Percentiles rank a stretch among this genome's conserved stretches.
phyloP scores from a whole-genome alignment of 441 rosid genomes.

The Cnidoscolus chayamansa region DNA sequence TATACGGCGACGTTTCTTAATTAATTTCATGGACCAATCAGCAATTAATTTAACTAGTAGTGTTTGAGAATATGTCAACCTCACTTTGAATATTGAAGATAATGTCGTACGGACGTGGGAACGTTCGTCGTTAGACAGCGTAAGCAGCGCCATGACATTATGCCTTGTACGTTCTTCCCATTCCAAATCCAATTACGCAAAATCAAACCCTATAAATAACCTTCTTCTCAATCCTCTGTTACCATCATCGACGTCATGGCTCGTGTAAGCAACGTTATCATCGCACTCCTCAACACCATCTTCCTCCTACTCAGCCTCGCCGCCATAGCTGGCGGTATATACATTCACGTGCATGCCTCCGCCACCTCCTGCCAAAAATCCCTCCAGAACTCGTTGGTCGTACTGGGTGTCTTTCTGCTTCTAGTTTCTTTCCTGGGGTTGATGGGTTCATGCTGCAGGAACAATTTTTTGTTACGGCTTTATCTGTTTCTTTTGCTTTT shows the following conservation, averaged over 20 bases:
- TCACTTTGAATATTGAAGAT: no score
- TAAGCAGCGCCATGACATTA: no score
- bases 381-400: constrained; percentile 36
- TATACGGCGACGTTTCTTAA: no score
- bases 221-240: no score
- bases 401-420: constrained; percentile 34
- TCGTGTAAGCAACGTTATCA: constrained; percentile 42
- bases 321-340: constrained; percentile 24
- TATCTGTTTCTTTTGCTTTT: constrained; percentile 38
- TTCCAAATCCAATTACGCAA: no score
- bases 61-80: no score
- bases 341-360: constrained; percentile 2
- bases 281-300: constrained; percentile 35
- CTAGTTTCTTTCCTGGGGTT: constrained; percentile 45
- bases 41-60: no score
- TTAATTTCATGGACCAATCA: no score
- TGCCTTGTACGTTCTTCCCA: no score
- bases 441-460: constrained; percentile 41
- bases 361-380: constrained; percentile 35
- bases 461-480: constrained; percentile 30
- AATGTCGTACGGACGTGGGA: no score
- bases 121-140: no score
- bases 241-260: constrained; percentile 24
- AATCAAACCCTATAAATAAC: not conserved
- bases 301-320: constrained; percentile 34